Evolutionary conservation across 1,139 yeast species (phyloP).

Genomic region (Geotrichum citri-aurantii): DNA sequence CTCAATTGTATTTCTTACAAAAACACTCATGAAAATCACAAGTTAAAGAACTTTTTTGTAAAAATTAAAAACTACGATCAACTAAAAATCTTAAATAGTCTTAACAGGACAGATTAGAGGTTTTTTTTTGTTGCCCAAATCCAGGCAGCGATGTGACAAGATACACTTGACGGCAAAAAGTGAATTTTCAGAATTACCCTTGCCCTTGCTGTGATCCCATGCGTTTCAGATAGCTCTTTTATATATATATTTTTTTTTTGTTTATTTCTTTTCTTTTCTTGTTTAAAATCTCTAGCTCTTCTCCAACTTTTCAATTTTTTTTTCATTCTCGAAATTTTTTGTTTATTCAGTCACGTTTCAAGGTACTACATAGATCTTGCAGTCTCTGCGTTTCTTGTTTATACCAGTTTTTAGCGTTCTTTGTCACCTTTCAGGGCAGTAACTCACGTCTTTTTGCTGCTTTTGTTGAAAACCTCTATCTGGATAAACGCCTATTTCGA

Average conservation of each 20-base stretch:
- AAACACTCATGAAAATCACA: no score
- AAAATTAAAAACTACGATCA: no score
- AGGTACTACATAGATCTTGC: background rate
- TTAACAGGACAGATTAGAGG: no score
- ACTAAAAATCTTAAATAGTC: no score
- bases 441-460: background rate
- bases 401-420: background rate
- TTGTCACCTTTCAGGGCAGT: background rate
- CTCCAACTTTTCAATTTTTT: background rate
- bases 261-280: background rate
- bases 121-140: background rate
- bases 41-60: no score
- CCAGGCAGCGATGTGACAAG: background rate
- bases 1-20: no score
- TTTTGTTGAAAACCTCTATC: background rate
- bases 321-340: background rate
- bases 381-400: background rate
- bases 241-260: no score
- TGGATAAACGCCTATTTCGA: conserved; percentile 12
- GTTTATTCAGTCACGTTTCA: background rate
- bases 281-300: background rate
- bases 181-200: background rate
- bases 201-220: background rate
- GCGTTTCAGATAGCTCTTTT: background rate
- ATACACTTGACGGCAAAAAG: conserved; percentile 1